Evolutionary conservation across 1,284 basidiomycete genomes (phyloP).

Genomic region (Cronartium quercuum): DNA sequence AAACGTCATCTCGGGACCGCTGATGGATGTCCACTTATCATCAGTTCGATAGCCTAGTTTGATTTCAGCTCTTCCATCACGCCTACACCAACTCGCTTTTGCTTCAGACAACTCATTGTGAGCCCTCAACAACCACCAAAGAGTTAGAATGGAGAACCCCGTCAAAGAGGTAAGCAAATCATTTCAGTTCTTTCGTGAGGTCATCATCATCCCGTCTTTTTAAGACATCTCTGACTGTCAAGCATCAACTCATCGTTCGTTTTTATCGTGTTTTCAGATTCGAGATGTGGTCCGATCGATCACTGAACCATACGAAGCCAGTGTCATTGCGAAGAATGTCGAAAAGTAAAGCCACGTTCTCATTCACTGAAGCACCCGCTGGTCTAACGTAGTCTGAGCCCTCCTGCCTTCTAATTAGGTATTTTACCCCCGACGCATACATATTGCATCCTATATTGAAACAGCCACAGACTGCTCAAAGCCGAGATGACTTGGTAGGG

Average conservation of each 20-base stretch:
- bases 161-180: background rate
- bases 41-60: no score
- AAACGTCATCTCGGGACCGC: no score
- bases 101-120: background rate
- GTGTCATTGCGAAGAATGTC: slow-evolving; percentile 7
- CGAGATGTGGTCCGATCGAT: slow-evolving; percentile 25
- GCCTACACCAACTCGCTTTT: background rate
- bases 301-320: slow-evolving; percentile 19
- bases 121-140: background rate
- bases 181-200: background rate
- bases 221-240: no score
- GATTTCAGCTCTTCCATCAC: background rate
- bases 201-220: background rate
- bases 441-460: slow-evolving; percentile 13
- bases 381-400: no score
- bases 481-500: slow-evolving; percentile 1
- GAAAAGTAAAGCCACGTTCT: slow-evolving; percentile 7
- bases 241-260: no score
- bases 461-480: slow-evolving; percentile 3
- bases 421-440: slow-evolving; percentile 25
- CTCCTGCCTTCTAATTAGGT: background rate
- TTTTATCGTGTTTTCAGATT: slow-evolving; percentile 10
- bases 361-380: background rate
- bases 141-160: background rate
- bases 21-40: no score